These are phyloP conservation scores for Rhizoctonia solani DNA, from an alignment of 1,284 basidiomycete genomes.

Conservation along the genomic window DNA sequence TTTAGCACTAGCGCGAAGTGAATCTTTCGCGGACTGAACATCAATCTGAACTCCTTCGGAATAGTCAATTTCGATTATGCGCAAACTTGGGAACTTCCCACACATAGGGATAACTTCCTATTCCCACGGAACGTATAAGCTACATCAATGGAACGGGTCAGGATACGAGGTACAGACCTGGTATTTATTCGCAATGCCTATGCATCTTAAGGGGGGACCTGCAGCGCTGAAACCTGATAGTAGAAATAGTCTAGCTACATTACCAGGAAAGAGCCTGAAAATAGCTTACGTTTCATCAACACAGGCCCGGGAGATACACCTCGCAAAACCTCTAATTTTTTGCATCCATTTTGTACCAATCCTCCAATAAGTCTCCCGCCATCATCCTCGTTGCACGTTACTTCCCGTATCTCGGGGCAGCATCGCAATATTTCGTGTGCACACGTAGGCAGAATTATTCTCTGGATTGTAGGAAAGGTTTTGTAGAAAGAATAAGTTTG, in stretches of 20 bases:
- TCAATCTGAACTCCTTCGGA: not conserved
- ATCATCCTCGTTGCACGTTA: constrained; percentile 11
- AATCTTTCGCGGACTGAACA: not conserved
- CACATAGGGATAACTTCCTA: not conserved
- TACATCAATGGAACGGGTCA: not conserved
- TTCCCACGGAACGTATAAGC: not conserved
- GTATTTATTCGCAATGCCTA: not conserved
- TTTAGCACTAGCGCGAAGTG: not conserved
- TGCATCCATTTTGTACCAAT: not conserved
- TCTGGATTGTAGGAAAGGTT: constrained; percentile 7
- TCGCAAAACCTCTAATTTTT: not conserved
- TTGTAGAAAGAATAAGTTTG: too few relatives aligned
- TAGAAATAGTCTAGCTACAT: not conserved
- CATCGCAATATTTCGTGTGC: constrained; percentile 14
- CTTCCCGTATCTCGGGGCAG: not conserved
- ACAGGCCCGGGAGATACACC: not conserved
- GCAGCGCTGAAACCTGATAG: not conserved
- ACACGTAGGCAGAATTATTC: constrained; percentile 3
- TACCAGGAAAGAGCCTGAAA: not conserved
- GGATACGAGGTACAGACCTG: not conserved
- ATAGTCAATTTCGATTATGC: not conserved
- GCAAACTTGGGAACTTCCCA: not conserved
- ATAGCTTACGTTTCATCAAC: not conserved
- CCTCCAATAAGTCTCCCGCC: constrained; percentile 5
- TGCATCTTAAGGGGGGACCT: not conserved